These are phyloP conservation scores for Fabrea salina DNA, from an alignment of 169 alveolate species.

Conservation along the genomic window DNA sequence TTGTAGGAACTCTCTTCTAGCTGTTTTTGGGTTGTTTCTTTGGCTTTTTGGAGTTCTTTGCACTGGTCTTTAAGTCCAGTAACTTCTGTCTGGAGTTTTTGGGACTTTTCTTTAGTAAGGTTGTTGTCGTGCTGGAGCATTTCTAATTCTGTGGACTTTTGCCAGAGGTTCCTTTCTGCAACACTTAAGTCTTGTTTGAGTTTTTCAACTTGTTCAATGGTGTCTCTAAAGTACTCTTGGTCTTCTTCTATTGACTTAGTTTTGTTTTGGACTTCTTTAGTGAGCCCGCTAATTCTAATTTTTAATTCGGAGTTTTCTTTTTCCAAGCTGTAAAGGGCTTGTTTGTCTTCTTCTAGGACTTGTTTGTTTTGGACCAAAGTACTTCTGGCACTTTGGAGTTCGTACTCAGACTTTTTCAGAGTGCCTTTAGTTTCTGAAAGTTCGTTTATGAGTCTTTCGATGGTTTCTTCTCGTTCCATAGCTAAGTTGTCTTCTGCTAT, in stretches of 20 bases:
- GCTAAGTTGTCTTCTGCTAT: background rate
- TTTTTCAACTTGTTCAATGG: background rate
- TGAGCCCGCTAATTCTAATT: background rate
- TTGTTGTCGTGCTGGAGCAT: background rate
- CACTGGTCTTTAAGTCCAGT: too few relatives aligned
- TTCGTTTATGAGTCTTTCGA: slow-evolving; percentile 1
- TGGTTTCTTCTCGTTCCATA: slow-evolving; percentile 27
- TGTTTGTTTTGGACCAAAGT: background rate
- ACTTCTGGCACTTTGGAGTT: background rate
- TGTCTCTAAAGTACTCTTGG: background rate
- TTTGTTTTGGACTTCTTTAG: background rate
- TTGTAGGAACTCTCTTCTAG: background rate
- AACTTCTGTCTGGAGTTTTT: background rate
- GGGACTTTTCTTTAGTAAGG: background rate
- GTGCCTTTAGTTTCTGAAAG: background rate
- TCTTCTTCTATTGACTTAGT: background rate
- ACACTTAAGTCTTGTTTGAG: background rate
- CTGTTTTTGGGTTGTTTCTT: background rate
- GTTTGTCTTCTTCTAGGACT: background rate
- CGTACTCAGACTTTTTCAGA: background rate
- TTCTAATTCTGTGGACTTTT: slow-evolving; percentile 5
- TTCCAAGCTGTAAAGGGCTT: background rate
- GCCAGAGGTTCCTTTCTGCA: background rate
- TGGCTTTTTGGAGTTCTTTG: slow-evolving; percentile 1
- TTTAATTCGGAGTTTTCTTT: background rate